These are phyloP conservation scores for Lophiotrema nucula DNA, from an alignment of 495 filamentous ascomycete genomes.

Conservation along the genomic window DNA sequence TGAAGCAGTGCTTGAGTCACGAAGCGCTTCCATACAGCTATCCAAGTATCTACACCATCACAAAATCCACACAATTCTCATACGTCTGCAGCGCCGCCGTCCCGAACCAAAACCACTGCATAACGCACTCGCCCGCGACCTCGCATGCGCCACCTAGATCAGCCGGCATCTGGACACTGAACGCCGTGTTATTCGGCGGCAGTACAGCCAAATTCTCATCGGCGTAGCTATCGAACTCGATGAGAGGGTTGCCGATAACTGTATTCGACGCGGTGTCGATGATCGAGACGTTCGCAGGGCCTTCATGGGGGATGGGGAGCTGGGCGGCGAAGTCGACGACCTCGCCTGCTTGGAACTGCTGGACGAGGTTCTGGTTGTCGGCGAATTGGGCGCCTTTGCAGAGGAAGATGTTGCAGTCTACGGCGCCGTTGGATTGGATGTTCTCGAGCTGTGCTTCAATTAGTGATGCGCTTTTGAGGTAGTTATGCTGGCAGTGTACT, in stretches of 20 bases:
- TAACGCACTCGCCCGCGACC: constrained; percentile 17
- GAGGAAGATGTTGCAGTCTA: constrained; percentile 23
- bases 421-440: constrained; percentile 14
- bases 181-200: constrained; percentile 19
- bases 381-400: constrained; percentile 31
- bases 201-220: constrained; percentile 24
- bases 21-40: too few relatives aligned
- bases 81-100: constrained; percentile 26
- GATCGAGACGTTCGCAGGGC: constrained; percentile 23
- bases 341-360: constrained; percentile 14
- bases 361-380: constrained; percentile 20
- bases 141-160: constrained; percentile 10
- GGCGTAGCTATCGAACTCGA: constrained; percentile 25
- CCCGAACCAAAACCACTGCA: constrained; percentile 32
- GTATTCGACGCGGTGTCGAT: constrained; percentile 22
- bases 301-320: constrained; percentile 28
- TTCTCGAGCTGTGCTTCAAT: constrained; percentile 5
- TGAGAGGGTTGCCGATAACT: constrained; percentile 10
- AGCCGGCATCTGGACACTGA: constrained; percentile 20
- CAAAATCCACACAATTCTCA: constrained; percentile 31
- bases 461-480: too few relatives aligned
- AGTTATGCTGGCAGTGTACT: too few relatives aligned
- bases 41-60: too few relatives aligned
- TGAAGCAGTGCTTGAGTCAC: too few relatives aligned
- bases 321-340: constrained; percentile 10